These are phyloP conservation scores for Trichophyton equinum DNA, from an alignment of 2,329 filamentous ascomycete genomes.

Conservation along the genomic window DNA sequence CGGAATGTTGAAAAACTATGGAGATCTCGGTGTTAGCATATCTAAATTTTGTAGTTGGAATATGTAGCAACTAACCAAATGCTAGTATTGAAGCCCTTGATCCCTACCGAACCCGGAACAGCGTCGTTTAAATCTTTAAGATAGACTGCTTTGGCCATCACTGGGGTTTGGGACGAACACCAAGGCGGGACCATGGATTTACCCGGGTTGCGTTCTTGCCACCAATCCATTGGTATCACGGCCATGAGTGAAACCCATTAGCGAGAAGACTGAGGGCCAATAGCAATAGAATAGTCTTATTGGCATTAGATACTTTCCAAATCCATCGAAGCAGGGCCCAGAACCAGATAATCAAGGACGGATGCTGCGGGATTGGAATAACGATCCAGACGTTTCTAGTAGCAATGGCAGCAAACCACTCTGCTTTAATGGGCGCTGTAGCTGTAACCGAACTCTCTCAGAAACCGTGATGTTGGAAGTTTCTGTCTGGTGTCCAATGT, in stretches of 20 bases:
- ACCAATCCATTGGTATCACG: slow-evolving; percentile 66
- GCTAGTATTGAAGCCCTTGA: slow-evolving; percentile 20
- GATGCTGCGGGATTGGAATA: slow-evolving; percentile 61
- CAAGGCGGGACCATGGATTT: slow-evolving; percentile 71
- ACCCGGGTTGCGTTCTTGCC: slow-evolving; percentile 66
- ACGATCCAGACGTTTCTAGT: slow-evolving; percentile 58
- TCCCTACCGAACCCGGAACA: slow-evolving; percentile 28
- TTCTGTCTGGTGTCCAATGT: slow-evolving; percentile 34
- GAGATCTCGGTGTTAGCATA: neutral
- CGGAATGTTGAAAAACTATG: slow-evolving; percentile 31
- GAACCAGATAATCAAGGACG: slow-evolving; percentile 64
- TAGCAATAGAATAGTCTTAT: slow-evolving; percentile 59
- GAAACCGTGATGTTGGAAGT: slow-evolving; percentile 28
- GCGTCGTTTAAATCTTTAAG: slow-evolving; percentile 65
- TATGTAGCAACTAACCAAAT: slow-evolving; percentile 19
- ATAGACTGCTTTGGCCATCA: slow-evolving; percentile 79
- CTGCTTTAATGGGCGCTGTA: slow-evolving; percentile 46
- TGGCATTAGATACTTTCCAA: slow-evolving; percentile 56
- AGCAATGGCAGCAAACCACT: slow-evolving; percentile 56
- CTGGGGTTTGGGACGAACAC: slow-evolving; percentile 62
- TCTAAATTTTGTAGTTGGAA: neutral
- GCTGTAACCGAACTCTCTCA: slow-evolving; percentile 23
- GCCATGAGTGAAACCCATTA: slow-evolving; percentile 64
- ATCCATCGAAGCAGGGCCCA: slow-evolving; percentile 53
- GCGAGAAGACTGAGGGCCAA: slow-evolving; percentile 56